These are phyloP conservation scores for Stropharia rugosoannulata DNA, from an alignment of 768 basidiomycete species.

Conservation along the genomic window DNA sequence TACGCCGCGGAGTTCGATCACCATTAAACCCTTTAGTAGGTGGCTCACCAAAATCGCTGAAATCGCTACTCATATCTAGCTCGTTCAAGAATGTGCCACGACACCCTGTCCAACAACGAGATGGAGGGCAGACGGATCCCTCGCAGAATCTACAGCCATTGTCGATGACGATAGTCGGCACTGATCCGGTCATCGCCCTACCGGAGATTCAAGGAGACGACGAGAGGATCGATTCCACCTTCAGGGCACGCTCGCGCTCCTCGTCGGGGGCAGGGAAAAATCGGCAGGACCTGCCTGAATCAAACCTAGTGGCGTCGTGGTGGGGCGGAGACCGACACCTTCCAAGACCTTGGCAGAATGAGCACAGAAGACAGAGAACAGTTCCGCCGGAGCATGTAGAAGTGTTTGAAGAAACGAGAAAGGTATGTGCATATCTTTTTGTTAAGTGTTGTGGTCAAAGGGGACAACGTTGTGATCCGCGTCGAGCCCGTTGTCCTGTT, in stretches of 20 bases:
- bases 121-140: not conserved
- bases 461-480: not conserved
- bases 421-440: constrained; percentile 22
- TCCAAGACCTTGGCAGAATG: constrained; percentile 28
- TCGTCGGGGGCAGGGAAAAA: constrained; percentile 9
- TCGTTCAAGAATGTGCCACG: not conserved
- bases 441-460: not conserved
- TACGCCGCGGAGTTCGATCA: not conserved
- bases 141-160: constrained; percentile 7
- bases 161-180: constrained; percentile 7
- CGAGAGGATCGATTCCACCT: constrained; percentile 14
- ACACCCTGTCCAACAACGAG: too few relatives aligned
- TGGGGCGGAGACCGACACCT: constrained; percentile 24
- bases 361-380: constrained; percentile 30
- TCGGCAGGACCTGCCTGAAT: constrained; percentile 9
- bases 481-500: not conserved
- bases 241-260: constrained; percentile 23
- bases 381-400: constrained; percentile 39
- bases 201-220: constrained; percentile 8
- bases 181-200: constrained; percentile 9
- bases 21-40: not conserved
- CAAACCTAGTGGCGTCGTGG: constrained; percentile 21
- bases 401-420: constrained; percentile 34
- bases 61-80: not conserved
- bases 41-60: not conserved